phyloP scores from a whole-genome alignment of 1,284 basidiomycete species.

The Ceratorhiza oryzae-sativae region DNA sequence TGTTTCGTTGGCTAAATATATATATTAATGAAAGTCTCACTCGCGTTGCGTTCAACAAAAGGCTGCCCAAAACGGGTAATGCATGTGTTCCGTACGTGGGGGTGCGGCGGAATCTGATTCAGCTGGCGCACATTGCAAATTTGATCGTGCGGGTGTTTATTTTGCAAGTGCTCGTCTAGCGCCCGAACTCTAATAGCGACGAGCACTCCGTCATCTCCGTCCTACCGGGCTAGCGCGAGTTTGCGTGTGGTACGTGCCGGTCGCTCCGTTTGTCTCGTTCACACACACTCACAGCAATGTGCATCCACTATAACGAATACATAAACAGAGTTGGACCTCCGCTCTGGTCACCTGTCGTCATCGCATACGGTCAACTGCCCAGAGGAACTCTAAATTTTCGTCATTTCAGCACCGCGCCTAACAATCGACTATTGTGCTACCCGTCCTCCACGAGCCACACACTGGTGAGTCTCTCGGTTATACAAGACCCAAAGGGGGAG shows the following conservation, averaged over 20 bases:
- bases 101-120: background rate
- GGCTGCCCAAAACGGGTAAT: background rate
- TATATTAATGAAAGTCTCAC: conserved; percentile 6
- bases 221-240: too few relatives aligned
- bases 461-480: too few relatives aligned
- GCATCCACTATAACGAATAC: background rate
- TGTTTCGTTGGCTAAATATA: conserved; percentile 2
- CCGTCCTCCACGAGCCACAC: too few relatives aligned
- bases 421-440: too few relatives aligned
- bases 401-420: too few relatives aligned
- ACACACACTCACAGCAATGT: too few relatives aligned
- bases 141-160: background rate
- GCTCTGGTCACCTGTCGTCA: background rate
- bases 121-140: background rate
- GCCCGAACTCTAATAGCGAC: background rate
- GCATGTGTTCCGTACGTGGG: background rate
- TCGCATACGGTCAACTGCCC: too few relatives aligned
- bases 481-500: too few relatives aligned
- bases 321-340: background rate
- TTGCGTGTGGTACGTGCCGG: too few relatives aligned
- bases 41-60: background rate
- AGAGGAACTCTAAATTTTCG: too few relatives aligned
- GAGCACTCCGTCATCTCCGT: too few relatives aligned
- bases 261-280: too few relatives aligned
- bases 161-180: background rate